Evolutionary conservation across 345 rosid genomes (phyloP).

Genomic region (Salix dunnii): DNA sequence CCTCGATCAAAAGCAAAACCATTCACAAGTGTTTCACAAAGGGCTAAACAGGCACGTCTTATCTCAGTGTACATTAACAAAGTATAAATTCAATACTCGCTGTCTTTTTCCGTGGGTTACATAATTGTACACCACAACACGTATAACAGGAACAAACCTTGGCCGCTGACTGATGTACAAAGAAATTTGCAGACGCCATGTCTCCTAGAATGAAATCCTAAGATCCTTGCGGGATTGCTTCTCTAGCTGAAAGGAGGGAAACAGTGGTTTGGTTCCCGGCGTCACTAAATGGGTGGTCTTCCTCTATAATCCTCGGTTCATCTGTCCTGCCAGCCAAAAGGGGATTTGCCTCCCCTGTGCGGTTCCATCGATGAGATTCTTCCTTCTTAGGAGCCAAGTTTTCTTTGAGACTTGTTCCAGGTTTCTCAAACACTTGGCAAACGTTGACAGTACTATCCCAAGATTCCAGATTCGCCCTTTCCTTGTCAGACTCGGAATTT

Average conservation of each 20-base stretch:
- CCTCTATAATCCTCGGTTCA: conserved; percentile 20
- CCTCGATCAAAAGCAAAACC: neutral
- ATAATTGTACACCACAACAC: neutral
- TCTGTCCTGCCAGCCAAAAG: conserved; percentile 32
- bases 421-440: conserved; percentile 12
- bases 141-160: neutral
- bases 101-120: neutral
- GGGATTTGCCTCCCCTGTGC: conserved; percentile 33
- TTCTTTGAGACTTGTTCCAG: conserved; percentile 33
- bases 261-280: conserved; percentile 26
- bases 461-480: conserved; percentile 2
- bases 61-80: neutral
- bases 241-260: conserved; percentile 38
- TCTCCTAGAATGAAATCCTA: neutral
- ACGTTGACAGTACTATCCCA: neutral
- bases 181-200: neutral
- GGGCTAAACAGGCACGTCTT: neutral
- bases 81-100: neutral
- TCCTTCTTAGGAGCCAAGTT: conserved; percentile 37
- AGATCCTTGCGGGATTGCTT: conserved; percentile 33
- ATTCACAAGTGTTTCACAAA: no score
- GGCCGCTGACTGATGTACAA: neutral
- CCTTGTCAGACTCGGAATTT: neutral
- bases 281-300: conserved; percentile 47
- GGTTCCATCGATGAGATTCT: conserved; percentile 31